Conservation (phyloP, 495 filamentous ascomycete species). For the Penicillium coffeae region DNA sequence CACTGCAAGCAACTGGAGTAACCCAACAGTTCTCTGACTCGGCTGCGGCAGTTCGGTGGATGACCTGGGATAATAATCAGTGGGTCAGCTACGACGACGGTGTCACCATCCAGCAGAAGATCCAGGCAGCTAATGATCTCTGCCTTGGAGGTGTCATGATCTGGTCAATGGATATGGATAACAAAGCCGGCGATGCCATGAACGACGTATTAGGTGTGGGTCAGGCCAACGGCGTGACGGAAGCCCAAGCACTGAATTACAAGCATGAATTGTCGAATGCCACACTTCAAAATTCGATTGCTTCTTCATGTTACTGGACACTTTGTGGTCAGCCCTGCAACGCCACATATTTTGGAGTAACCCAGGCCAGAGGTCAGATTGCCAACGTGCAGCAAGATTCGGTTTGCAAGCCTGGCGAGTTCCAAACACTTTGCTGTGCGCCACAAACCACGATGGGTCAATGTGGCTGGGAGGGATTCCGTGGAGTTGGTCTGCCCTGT, state of each 20-base stretch:
- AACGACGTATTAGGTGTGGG: not conserved
- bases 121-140: not conserved
- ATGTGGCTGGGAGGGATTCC: not conserved
- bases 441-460: not conserved
- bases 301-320: not conserved
- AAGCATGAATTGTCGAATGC: not conserved
- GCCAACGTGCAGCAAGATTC: not conserved
- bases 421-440: slow-evolving; percentile 1
- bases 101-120: slow-evolving; percentile 1
- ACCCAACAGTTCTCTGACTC: not conserved
- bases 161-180: slow-evolving; percentile 5
- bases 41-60: slow-evolving; percentile 2
- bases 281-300: not conserved
- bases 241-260: not conserved
- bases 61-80: not conserved
- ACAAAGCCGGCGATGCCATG: not conserved
- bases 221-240: not conserved
- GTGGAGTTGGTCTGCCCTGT: not conserved
- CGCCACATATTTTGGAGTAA: slow-evolving; percentile 1
- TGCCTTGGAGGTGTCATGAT: slow-evolving; percentile 3
- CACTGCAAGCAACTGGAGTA: no score
- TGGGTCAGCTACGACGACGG: slow-evolving; percentile 8
- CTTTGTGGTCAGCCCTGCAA: not conserved
- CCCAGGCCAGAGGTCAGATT: slow-evolving; percentile 1
- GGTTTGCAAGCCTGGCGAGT: not conserved